Base-by-base conservation (phyloP, 2,329 filamentous ascomycete species). In the Pseudogymnoascus sp. region DNA sequence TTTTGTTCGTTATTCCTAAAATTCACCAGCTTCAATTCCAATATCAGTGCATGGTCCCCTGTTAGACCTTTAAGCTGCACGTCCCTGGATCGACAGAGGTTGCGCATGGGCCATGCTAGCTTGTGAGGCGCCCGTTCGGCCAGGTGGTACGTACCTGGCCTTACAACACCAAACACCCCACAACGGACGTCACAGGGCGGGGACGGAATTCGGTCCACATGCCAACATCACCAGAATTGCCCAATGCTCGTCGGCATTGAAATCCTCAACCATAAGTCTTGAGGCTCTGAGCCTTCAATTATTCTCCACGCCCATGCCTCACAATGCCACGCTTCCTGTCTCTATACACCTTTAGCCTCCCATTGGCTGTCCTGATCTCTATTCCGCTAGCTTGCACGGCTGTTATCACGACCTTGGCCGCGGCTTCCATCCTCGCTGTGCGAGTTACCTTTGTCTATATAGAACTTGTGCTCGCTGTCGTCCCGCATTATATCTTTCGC, bases 331-430 rank as follows among this genome's bases (percentile, higher is more conserved):
- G 81, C 59, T 73, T 84, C 68, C 83, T 79, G 58, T 81, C 82
- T 22, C 71, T 82, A 63, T 80, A 84, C 70, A 74, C 77, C 65
- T 71, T 88, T 57, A 74, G 85, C 59, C 77, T 87, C 59, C 85
- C 85, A n/a, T 78, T 87, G 67, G 75, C 88, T 65, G 78, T 84
- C 68, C 65, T 87, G 65, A 76, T 86, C 68, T 85, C 85, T 20
- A 74, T 88, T 11, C 86, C 86, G 7, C 78, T 89, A 60, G 79
- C 83, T 66, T 70, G 88, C 58, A 81, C 85, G 60, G 86, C 86
- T 59, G 81, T 79, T 64, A 74, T 88, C 65, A 89, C 86, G 33
- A 85, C 86, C 60, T 79, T 78, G 4, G 66, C 88, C 57, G 84
- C 86, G 38, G 82, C 86, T 65, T 76, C 81, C 37, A 77, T 87